phyloP scores from a whole-genome alignment of 2,329 filamentous ascomycete genomes.

The Pyrenophora tritici-repentis region DNA sequence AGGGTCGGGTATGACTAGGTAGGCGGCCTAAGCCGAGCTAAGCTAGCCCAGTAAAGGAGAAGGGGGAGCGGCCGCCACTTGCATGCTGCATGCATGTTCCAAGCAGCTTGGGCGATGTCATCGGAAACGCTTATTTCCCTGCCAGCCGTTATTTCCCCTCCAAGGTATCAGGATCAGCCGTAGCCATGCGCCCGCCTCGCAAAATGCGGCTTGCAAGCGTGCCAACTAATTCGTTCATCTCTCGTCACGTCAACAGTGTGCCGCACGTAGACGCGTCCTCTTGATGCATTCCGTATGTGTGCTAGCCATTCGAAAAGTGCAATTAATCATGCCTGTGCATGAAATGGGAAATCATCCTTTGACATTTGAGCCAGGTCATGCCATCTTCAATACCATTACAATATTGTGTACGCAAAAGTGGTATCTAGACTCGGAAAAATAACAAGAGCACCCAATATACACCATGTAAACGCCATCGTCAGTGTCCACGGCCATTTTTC shows the following conservation, averaged over 20 bases:
- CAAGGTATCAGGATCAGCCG: too few relatives aligned
- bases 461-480: constrained; percentile 12
- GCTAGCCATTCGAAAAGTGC: too few relatives aligned
- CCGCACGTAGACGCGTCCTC: too few relatives aligned
- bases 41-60: not conserved
- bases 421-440: constrained; percentile 11
- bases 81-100: too few relatives aligned
- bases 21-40: not conserved
- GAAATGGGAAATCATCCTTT: too few relatives aligned
- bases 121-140: constrained; percentile 6
- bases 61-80: not conserved
- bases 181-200: too few relatives aligned
- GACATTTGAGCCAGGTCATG: too few relatives aligned
- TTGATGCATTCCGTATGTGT: too few relatives aligned
- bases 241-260: too few relatives aligned
- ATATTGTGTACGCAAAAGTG: constrained; percentile 6
- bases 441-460: not conserved
- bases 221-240: too few relatives aligned
- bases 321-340: too few relatives aligned
- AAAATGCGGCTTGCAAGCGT: too few relatives aligned
- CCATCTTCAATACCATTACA: not conserved
- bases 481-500: constrained; percentile 6
- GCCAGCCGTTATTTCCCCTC: not conserved
- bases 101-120: constrained; percentile 10
- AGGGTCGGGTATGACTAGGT: not conserved